Evolutionary conservation across 2,329 filamentous ascomycete species (phyloP), one percentile per base, ranked within the genome.

Genomic region (Fusarium sp.): DNA sequence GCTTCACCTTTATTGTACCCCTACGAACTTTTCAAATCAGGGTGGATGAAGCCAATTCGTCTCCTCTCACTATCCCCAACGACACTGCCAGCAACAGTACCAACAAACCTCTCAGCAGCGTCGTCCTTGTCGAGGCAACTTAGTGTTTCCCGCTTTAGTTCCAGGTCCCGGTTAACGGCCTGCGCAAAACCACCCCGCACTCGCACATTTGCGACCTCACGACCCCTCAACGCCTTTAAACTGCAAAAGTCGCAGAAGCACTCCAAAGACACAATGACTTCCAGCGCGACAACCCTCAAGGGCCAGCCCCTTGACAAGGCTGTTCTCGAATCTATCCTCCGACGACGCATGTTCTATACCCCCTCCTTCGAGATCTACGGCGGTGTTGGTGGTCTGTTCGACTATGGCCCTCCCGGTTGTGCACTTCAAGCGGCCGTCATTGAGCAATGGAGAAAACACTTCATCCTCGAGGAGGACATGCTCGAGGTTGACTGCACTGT

Each of bases 281-380:
- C 84, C 62, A 80, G 83, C 60, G 85, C 85, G 34, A 96, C 92
- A 72, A 97, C 94, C 65, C 90, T 94, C 79, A 94, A 92, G 83
- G 96, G 95, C 76, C 91, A 97, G 85, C 90, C 93, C 82, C 91
- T 99, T 76, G 94, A 98, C 82, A 90, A 94, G 77, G 84, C 87
- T 64, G 85, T 88, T 61, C 89, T 98, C 78, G 96, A 98, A 79
- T 92, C 90, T 67, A 88, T 98, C 78, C 90, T 98, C 75, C 90
- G 92, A 73, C 92, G 94, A 72, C 92, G 94, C 81, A 86, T 95
- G 83, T 98, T 98, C 86, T 97, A 96, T 83, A 97, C 94, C 69
- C 94, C 94, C 57, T 91, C 94, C 58, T 98, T 98, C 82, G 96
- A 98, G 82, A 95, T 97, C 77, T 98, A 98, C 79, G 92, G 92